Percentiles rank a stretch among this genome's conserved stretches.
Evolutionary conservation across 371 early-diverging fungal genomes (phyloP).

Genomic region (Circinella umbellata): DNA sequence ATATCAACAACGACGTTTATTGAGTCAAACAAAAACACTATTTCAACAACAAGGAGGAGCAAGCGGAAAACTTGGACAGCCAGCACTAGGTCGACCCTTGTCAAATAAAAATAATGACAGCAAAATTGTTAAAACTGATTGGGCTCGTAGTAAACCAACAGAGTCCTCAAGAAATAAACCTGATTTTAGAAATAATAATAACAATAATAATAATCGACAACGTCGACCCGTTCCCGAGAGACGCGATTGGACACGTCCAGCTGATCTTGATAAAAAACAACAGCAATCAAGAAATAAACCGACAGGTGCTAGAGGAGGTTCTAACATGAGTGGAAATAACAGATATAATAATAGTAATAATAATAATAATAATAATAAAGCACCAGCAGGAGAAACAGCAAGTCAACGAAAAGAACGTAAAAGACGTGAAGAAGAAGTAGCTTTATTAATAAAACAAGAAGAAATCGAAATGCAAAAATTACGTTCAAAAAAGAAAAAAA

Average conservation of each 20-base stretch:
- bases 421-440: slow-evolving; percentile 35
- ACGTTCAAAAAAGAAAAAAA: slow-evolving; percentile 34
- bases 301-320: neutral
- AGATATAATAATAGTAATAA: slow-evolving; percentile 29
- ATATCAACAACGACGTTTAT: slow-evolving; percentile 1
- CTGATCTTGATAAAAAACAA: slow-evolving; percentile 34
- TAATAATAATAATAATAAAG: slow-evolving; percentile 12
- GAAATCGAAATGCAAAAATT: slow-evolving; percentile 31
- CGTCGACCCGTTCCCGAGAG: slow-evolving; percentile 17
- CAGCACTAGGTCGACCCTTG: slow-evolving; percentile 4
- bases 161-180: slow-evolving; percentile 8
- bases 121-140: slow-evolving; percentile 19
- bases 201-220: neutral
- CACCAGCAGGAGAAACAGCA: slow-evolving; percentile 20
- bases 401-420: slow-evolving; percentile 40
- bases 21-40: neutral
- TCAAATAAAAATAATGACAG: slow-evolving; percentile 5
- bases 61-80: neutral
- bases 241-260: slow-evolving; percentile 34
- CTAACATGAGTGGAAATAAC: slow-evolving; percentile 11
- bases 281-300: neutral
- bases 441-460: slow-evolving; percentile 27
- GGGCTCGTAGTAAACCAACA: slow-evolving; percentile 4
- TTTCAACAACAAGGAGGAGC: no score
- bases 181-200: neutral